Base-by-base conservation (phyloP, 148 eudicot genomes). In the Heliamphora exappendiculata region DNA sequence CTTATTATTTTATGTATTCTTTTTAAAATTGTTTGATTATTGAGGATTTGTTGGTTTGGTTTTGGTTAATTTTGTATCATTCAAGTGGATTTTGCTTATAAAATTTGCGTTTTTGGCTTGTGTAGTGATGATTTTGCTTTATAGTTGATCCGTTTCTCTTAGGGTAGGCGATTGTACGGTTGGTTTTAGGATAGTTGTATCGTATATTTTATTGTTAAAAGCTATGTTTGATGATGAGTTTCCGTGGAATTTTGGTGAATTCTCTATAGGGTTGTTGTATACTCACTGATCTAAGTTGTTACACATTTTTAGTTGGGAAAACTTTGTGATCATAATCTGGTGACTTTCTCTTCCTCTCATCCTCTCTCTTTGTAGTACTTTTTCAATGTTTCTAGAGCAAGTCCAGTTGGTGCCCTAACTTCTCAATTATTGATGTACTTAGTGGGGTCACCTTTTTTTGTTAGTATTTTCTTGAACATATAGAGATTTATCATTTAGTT, bases 131-230 rank as follows among this genome's bases (percentile, higher is more conserved):
- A 14, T 49, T 53, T 33, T 39, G 16, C 54, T 34, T 14, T 33
- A 11, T 39, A 19, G 66, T 53, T 65, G 77, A 73, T 78, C 70
- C 49, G 34, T 53, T 67, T 53, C 24, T 67, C 42, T 68, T 44
- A 12, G 41, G 24, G n/a, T 44, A 54, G 22, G 31, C 22, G 65
- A 29, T 20, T 26, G 24, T 67, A 65, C 65, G 39, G 26, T 54
- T 39, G 9, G 28, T 54, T 59, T 24, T 2, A 9, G 34, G 5
- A 45, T 44, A 16, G 36, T 49, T 33, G 49, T 31, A 14, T 72
- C 20, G 22, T 13, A 7, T 8, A 10, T 39, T 67, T 67, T 67
- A 1, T 4, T 29, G 13, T 41, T 67, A 22, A 9, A 24, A 39
- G 16, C 3, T 67, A 41, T 41, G 45, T 28, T 60, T 39, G 29